These are phyloP conservation scores for Malus hybrid DNA, from an alignment of 331 rosid genomes.

Conservation along the genomic window DNA sequence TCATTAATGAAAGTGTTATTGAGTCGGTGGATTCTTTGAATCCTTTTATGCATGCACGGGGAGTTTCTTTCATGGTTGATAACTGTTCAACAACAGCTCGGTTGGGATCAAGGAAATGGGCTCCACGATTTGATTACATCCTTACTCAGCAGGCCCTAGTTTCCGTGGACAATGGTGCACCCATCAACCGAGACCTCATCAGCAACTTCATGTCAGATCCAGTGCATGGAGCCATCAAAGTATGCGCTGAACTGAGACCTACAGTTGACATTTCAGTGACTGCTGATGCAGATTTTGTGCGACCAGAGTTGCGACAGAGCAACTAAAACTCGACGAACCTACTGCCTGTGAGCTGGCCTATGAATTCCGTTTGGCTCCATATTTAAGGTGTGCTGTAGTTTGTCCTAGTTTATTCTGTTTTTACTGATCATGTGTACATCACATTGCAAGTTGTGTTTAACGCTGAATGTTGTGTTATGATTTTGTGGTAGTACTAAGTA, in stretches of 20 bases:
- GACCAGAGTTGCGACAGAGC: conserved; percentile 85
- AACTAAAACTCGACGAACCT: conserved; percentile 18
- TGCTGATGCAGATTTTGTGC: conserved; percentile 84
- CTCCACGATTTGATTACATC: conserved; percentile 84
- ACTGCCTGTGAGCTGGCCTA: not conserved
- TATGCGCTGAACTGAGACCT: conserved; percentile 89
- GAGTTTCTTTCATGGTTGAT: conserved; percentile 97
- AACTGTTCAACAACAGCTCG: conserved; percentile 97
- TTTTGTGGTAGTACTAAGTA: not conserved
- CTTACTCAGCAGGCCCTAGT: conserved; percentile 56
- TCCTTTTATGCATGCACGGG: conserved; percentile 99
- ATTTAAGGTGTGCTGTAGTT: not conserved
- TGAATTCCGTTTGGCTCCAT: not conserved
- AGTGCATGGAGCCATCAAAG: conserved; percentile 86
- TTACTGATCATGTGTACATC: not conserved
- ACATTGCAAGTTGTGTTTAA: not conserved
- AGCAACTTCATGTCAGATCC: conserved; percentile 93
- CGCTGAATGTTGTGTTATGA: not conserved
- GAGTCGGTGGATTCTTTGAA: conserved; percentile 93
- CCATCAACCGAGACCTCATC: conserved; percentile 70
- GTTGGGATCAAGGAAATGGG: conserved; percentile 98
- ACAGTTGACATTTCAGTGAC: conserved; percentile 87
- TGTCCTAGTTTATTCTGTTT: not conserved
- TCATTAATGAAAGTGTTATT: conserved; percentile 91
- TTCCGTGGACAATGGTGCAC: conserved; percentile 69